Conservation (phyloP, 768 basidiomycete species). For the Coprinopsis sp. region DNA sequence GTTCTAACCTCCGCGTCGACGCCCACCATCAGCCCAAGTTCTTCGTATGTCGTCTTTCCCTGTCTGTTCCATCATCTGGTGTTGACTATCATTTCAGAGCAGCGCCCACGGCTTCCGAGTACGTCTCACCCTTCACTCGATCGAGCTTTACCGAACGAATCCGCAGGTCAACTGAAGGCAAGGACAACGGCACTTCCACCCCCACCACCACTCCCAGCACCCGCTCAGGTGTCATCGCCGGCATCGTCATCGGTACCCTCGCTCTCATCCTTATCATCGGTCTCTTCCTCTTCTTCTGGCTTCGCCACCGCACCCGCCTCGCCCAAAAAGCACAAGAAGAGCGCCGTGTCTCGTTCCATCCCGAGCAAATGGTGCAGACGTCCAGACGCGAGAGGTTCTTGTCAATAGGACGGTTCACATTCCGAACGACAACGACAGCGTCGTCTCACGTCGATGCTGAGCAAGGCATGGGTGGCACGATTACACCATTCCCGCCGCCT, state of each 20-base stretch:
- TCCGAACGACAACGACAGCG: too few relatives aligned
- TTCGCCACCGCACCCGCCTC: background rate
- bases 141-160: background rate
- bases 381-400: background rate
- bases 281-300: background rate
- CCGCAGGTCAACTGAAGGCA: too few relatives aligned
- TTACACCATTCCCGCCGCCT: too few relatives aligned
- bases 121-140: background rate
- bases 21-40: background rate
- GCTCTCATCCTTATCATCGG: background rate
- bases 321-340: background rate
- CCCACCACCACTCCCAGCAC: background rate
- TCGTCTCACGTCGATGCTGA: too few relatives aligned
- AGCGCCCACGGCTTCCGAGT: background rate
- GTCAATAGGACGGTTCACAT: background rate
- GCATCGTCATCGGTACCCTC: conserved; percentile 2
- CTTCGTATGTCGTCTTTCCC: conserved; percentile 3
- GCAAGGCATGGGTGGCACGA: too few relatives aligned
- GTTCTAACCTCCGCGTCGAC: background rate
- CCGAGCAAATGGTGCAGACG: conserved; percentile 7
- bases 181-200: background rate
- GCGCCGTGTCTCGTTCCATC: conserved; percentile 3
- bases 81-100: background rate
- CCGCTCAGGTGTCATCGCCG: background rate
- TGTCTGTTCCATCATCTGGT: background rate